phyloP scores from a whole-genome alignment of 805 yeast species.

The Candida insectorum region DNA sequence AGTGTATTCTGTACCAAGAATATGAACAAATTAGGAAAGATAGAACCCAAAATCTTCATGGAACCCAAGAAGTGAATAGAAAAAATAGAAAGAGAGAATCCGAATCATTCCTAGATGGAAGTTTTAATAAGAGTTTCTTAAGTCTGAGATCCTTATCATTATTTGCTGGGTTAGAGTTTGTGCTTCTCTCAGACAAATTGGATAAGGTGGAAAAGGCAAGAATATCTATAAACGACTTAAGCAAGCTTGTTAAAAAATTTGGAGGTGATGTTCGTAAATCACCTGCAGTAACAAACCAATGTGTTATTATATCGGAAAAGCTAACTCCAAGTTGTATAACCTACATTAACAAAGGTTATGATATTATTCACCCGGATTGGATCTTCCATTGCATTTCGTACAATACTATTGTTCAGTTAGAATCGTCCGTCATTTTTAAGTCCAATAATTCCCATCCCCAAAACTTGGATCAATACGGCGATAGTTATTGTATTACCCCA shows the following conservation, averaged over 20 bases:
- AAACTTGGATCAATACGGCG: slow-evolving; percentile 59
- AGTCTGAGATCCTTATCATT: slow-evolving; percentile 19
- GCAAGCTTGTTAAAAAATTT: slow-evolving; percentile 34
- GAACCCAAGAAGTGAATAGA: slow-evolving; percentile 28
- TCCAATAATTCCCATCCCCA: slow-evolving; percentile 28
- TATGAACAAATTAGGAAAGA: slow-evolving; percentile 38
- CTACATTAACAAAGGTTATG: slow-evolving; percentile 43
- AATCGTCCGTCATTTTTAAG: slow-evolving; percentile 49
- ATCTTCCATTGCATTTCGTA: slow-evolving; percentile 58
- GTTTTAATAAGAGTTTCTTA: slow-evolving; percentile 1
- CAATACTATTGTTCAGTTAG: slow-evolving; percentile 46
- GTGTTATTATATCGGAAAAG: slow-evolving; percentile 23
- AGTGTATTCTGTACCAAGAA: slow-evolving; percentile 54
- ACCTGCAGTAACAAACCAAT: slow-evolving; percentile 5
- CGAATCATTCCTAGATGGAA: slow-evolving; percentile 10
- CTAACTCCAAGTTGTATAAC: slow-evolving; percentile 23
- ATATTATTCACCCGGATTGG: slow-evolving; percentile 70
- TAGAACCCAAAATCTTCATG: slow-evolving; percentile 19
- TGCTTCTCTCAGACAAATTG: slow-evolving; percentile 52
- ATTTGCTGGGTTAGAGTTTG: slow-evolving; percentile 46
- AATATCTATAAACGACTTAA: slow-evolving; percentile 32
- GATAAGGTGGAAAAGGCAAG: slow-evolving; percentile 21
- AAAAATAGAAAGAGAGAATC: slow-evolving; percentile 17
- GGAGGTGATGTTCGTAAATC: slow-evolving; percentile 46
- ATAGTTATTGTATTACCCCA: slow-evolving; percentile 44